Evolutionary conservation across 176 grass and related monocot species (phyloP).

Genomic region (Phoenix roebelenii): DNA sequence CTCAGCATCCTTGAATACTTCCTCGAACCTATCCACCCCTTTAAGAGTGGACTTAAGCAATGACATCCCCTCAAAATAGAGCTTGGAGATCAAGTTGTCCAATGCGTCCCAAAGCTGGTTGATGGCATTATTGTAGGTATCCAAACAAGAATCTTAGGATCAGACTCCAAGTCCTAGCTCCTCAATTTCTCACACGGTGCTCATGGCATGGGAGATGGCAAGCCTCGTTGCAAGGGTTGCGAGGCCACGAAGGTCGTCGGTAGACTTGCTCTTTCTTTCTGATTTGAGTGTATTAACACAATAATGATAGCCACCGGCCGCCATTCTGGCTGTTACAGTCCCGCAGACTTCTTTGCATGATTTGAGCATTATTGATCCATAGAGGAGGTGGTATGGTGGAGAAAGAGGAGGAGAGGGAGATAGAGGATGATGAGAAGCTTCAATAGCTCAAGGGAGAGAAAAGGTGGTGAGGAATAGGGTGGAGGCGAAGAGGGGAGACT

Average conservation of each 20-base stretch:
- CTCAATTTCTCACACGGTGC: slow-evolving; percentile 27
- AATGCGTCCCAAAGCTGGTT: slow-evolving; percentile 37
- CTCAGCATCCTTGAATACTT: slow-evolving; percentile 39
- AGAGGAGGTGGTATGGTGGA: not conserved
- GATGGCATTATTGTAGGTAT: slow-evolving; percentile 38
- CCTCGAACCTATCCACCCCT: slow-evolving; percentile 48
- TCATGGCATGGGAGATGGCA: slow-evolving; percentile 27
- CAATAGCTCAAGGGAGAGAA: no score
- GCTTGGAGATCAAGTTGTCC: slow-evolving; percentile 17
- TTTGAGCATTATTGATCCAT: not conserved
- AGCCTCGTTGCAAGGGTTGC: slow-evolving; percentile 23
- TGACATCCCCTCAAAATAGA: slow-evolving; percentile 25
- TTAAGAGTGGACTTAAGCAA: slow-evolving; percentile 43
- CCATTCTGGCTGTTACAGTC: slow-evolving; percentile 24
- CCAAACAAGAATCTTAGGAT: slow-evolving; percentile 23
- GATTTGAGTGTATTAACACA: slow-evolving; percentile 38
- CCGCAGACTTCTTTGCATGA: slow-evolving; percentile 39
- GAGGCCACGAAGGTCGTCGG: slow-evolving; percentile 18
- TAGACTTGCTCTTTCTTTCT: not conserved
- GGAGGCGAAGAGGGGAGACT: no score
- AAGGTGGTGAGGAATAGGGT: no score
- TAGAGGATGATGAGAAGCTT: slow-evolving; percentile 6
- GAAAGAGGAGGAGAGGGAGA: not conserved
- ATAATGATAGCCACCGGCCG: slow-evolving; percentile 32
- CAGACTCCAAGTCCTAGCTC: slow-evolving; percentile 25